A percentile compares a stretch with the other conserved stretches of the same genome.
Evolutionary conservation across 1,139 yeast species (phyloP).

Genomic region (Zygoascus meyerae): DNA sequence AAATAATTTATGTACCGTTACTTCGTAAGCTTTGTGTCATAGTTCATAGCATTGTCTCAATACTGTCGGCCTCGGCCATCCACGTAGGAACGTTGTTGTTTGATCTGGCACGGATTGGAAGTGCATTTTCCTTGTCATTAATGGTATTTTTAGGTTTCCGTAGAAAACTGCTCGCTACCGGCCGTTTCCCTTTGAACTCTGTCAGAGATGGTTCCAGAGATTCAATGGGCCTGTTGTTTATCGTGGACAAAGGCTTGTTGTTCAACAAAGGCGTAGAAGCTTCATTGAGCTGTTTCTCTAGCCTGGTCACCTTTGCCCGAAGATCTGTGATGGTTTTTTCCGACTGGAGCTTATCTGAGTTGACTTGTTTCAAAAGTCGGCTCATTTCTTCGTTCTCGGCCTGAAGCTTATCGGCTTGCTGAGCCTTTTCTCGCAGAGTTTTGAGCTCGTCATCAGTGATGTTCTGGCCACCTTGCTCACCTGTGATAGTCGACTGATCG

Average conservation of each 20-base stretch:
- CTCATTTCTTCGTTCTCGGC: conserved; percentile 6
- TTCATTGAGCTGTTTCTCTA: background rate
- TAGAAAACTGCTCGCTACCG: background rate
- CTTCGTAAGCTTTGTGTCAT: background rate
- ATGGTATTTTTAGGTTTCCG: background rate
- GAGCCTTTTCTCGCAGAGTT: background rate
- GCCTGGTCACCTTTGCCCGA: background rate
- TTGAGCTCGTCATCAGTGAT: background rate
- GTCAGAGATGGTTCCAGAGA: too few species aligned
- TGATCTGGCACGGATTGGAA: background rate
- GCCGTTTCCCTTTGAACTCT: background rate
- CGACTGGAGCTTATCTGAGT: background rate
- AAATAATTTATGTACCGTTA: background rate
- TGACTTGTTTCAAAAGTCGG: conserved; percentile 1
- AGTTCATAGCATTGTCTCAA: background rate
- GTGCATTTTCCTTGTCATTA: background rate
- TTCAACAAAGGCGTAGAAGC: too few species aligned
- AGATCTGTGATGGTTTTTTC: background rate
- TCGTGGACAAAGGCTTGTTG: too few species aligned
- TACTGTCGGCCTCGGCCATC: background rate
- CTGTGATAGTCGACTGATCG: conserved; percentile 1
- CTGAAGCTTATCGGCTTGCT: background rate
- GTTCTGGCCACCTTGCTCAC: conserved; percentile 2
- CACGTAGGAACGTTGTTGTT: background rate
- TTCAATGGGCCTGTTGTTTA: too few species aligned